These are phyloP conservation scores for Pythium rhizo-oryzae DNA, from an alignment of 352 stramenopile species.

Conservation along the genomic window DNA sequence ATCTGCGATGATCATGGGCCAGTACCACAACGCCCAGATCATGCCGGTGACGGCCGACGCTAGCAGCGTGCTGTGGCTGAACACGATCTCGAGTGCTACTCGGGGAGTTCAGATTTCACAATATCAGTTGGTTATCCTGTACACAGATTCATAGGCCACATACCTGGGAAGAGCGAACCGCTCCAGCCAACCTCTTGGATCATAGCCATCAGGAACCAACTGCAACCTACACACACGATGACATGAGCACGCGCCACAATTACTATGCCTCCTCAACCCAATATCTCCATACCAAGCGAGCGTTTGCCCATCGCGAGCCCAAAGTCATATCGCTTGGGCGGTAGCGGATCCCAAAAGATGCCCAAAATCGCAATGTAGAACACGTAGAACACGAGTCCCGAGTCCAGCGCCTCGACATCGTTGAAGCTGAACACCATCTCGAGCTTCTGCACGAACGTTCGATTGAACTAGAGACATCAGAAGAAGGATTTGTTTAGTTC, in stretches of 20 bases:
- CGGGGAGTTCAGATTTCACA: no score
- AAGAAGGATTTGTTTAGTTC: no score
- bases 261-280: background rate
- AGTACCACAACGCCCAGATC: constrained; percentile 87
- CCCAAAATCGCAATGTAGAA: constrained; percentile 84
- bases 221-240: constrained; percentile 55
- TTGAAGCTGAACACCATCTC: constrained; percentile 91
- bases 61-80: constrained; percentile 85
- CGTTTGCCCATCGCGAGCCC: constrained; percentile 69
- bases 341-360: constrained; percentile 87
- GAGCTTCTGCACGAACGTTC: constrained; percentile 79
- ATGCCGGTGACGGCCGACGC: constrained; percentile 81
- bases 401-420: constrained; percentile 84
- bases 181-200: constrained; percentile 89
- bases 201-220: constrained; percentile 83
- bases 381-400: constrained; percentile 86
- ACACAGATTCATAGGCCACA: background rate
- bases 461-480: constrained; percentile 65
- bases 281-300: constrained; percentile 64
- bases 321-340: constrained; percentile 78
- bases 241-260: constrained; percentile 2
- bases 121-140: background rate
- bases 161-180: constrained; percentile 86
- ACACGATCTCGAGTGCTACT: constrained; percentile 85
- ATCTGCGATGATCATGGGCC: constrained; percentile 90